Evolutionary conservation across 352 stramenopile genomes (phyloP).

Genomic region (Globisporangium iwayamae): DNA sequence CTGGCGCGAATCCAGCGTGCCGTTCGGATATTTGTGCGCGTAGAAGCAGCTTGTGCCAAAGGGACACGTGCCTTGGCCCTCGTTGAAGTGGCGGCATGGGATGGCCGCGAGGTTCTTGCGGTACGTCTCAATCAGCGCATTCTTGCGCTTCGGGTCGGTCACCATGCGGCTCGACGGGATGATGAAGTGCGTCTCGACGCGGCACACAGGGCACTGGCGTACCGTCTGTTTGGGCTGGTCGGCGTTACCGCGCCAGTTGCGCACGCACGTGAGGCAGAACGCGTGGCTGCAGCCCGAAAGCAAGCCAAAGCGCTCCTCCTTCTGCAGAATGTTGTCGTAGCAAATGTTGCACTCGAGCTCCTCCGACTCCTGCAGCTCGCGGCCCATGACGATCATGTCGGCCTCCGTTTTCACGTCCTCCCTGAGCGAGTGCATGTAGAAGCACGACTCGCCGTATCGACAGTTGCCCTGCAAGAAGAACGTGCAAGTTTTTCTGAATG

Average conservation of each 20-base stretch:
- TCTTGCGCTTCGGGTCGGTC: constrained; percentile 56
- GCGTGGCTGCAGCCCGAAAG: constrained; percentile 76
- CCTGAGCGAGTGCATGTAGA: constrained; percentile 70
- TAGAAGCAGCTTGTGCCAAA: constrained; percentile 89
- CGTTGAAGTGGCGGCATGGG: constrained; percentile 80
- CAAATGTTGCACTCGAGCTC: constrained; percentile 86
- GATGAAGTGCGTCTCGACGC: constrained; percentile 77
- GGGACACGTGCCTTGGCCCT: constrained; percentile 75
- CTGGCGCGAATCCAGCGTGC: constrained; percentile 50
- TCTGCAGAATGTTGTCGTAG: constrained; percentile 72
- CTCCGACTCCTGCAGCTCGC: constrained; percentile 60
- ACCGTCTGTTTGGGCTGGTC: constrained; percentile 78
- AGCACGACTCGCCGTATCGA: constrained; percentile 76
- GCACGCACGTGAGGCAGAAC: constrained; percentile 82
- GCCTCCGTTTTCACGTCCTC: constrained; percentile 37
- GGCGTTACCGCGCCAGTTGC: constrained; percentile 63
- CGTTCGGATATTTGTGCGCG: constrained; percentile 67
- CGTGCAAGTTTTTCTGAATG: constrained; percentile 67
- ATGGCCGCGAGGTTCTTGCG: constrained; percentile 72
- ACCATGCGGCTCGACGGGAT: constrained; percentile 84
- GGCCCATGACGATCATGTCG: constrained; percentile 48
- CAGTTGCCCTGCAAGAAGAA: constrained; percentile 82
- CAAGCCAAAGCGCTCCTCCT: constrained; percentile 78
- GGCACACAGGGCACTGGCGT: constrained; percentile 74
- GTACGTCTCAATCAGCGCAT: constrained; percentile 66